phyloP scores from a whole-genome alignment of 768 basidiomycete species.

The Clitopilus passeckerianus region DNA sequence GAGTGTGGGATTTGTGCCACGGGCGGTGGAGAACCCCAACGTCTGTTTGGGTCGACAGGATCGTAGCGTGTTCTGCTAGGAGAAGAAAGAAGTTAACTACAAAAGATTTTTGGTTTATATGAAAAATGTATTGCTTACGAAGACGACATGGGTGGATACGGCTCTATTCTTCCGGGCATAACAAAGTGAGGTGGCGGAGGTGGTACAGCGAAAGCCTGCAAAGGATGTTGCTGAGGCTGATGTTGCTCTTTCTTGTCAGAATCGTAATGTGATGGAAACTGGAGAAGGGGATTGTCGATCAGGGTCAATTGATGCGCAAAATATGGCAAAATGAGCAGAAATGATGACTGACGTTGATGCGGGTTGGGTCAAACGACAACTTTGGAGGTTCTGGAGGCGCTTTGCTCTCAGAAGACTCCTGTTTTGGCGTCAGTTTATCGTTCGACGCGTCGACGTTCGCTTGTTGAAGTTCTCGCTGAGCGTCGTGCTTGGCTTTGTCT shows the following conservation, averaged over 20 bases:
- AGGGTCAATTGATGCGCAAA: conserved; percentile 27
- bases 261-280: conserved; percentile 29
- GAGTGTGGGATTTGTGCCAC: conserved; percentile 52
- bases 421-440: background rate
- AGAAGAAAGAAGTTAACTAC: conserved; percentile 2
- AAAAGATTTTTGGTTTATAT: background rate
- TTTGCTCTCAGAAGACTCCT: conserved; percentile 6
- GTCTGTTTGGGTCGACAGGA: conserved; percentile 29
- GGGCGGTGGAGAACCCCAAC: conserved; percentile 40
- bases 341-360: conserved; percentile 29
- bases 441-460: background rate
- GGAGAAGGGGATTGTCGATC: conserved; percentile 15
- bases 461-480: background rate
- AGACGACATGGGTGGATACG: conserved; percentile 22
- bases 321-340: conserved; percentile 23
- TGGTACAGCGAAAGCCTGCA: conserved; percentile 12
- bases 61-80: conserved; percentile 35
- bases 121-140: conserved; percentile 16
- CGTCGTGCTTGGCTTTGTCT: background rate
- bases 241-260: conserved; percentile 29
- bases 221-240: conserved; percentile 3
- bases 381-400: conserved; percentile 4
- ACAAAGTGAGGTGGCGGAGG: conserved; percentile 14
- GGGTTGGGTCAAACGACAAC: conserved; percentile 7
- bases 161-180: conserved; percentile 50